Evolutionary conservation across 352 stramenopile genomes (phyloP), one percentile per base, ranked within the genome.

Genomic region (Phytophthora ohioensis): DNA sequence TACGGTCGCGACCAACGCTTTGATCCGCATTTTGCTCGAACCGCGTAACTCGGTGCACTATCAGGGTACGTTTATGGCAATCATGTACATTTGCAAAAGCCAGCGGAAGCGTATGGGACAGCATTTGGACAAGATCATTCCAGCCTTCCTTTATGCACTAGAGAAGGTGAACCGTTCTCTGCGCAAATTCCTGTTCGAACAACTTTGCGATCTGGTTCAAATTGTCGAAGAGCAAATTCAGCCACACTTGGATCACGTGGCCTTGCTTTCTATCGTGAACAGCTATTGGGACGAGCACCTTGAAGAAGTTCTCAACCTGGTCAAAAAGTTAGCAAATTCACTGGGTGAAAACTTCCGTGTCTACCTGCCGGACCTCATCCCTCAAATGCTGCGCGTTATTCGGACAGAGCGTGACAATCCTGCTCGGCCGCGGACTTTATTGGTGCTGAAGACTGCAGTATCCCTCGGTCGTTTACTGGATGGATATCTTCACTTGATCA

Each of bases 21-120:
- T 99, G 32, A 99, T 99, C 62, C 85, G 93, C n/a, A 99, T 99
- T 56, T 89, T 99, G n/a, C 87, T 97, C 27, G 97, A 99, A 71
- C 85, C 94, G 36, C 96, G 94, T 32, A 93, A 99, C 46, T 97
- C 94, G 30, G 94, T 97, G 17, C 96, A 99, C 59, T 98, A 99
- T 71, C 91, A 97, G 34, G 97, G 97, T 59, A 98, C 98, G 4
- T 98, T 99, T 65, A 97, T 99, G 53, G 97, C 98, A 17, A 96
- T 99, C 54, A 99, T 99, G 88, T 99, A 98, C 69, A 99, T 99
- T 67, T 99, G 99, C 81, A 97, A 98, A 74, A 97, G 89, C 49
- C 89, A 99, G 38, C 94, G 96, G 0, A 87, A 98, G 42, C 88
- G 91, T 35, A 98, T 98, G 68, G 95, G 97, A 9, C 91, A 91